phyloP scores from a whole-genome alignment of 306 rosid species.

The Sesbania bispinosa region DNA sequence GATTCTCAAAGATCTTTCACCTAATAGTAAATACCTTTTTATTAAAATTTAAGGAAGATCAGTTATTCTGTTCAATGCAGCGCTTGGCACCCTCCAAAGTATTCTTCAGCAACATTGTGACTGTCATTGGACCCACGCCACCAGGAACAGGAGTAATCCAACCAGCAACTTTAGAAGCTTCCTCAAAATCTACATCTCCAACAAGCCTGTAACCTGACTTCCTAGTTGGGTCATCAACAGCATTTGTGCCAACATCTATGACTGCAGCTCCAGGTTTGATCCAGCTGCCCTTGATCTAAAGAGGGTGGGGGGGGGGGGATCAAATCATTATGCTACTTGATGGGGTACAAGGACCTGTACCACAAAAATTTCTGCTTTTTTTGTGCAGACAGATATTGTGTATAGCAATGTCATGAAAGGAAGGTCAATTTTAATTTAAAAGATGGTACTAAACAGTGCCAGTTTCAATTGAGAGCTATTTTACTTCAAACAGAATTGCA shows the following conservation, averaged over 20 bases:
- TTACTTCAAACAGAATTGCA: neutral
- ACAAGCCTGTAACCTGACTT: constrained; percentile 86
- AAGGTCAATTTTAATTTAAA: neutral
- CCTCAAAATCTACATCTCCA: constrained; percentile 86
- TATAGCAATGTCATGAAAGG: neutral
- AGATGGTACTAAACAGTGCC: neutral
- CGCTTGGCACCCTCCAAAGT: constrained; percentile 87
- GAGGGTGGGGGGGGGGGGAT: too few relatives aligned
- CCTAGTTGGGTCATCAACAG: constrained; percentile 72
- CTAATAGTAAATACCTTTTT: neutral
- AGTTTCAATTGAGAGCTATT: neutral
- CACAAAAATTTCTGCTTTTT: neutral
- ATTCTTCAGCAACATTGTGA: constrained; percentile 83
- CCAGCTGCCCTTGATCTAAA: constrained; percentile 84
- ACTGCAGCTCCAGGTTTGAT: constrained; percentile 94
- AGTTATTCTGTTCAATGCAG: constrained; percentile 38
- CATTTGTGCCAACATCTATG: constrained; percentile 89
- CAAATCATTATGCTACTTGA: too few relatives aligned
- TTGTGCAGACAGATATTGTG: neutral
- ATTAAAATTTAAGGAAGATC: constrained; percentile 2
- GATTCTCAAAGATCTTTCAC: constrained; percentile 10
- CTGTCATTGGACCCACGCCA: constrained; percentile 92
- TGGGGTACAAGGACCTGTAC: neutral
- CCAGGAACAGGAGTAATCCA: constrained; percentile 95
- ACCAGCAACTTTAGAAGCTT: constrained; percentile 85